These are phyloP conservation scores for Agrocybe pediades DNA, from an alignment of 768 basidiomycete genomes.

Conservation along the genomic window DNA sequence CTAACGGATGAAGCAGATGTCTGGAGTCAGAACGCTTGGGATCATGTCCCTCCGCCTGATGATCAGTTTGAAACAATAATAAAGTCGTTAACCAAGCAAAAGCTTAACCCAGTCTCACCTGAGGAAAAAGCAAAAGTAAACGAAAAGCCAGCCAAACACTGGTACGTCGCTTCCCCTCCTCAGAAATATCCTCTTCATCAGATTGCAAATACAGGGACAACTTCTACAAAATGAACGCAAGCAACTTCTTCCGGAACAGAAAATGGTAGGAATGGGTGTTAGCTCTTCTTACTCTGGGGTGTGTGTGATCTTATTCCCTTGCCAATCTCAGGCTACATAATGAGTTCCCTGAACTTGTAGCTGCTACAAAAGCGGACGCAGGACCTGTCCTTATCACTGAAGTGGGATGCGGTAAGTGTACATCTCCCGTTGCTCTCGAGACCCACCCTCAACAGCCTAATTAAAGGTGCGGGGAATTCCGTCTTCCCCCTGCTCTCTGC, in stretches of 20 bases:
- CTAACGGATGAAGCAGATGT: slow-evolving; percentile 71
- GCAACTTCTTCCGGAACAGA: slow-evolving; percentile 92
- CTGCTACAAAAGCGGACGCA: slow-evolving; percentile 72
- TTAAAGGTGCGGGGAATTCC: slow-evolving; percentile 88
- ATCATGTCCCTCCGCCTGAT: slow-evolving; percentile 81
- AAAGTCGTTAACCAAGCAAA: slow-evolving; percentile 71
- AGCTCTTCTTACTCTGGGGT: slow-evolving; percentile 1
- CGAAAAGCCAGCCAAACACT: slow-evolving; percentile 70
- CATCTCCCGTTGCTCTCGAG: background rate
- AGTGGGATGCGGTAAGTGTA: slow-evolving; percentile 80
- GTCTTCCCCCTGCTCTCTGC: slow-evolving; percentile 85
- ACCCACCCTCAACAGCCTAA: background rate
- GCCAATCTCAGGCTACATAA: slow-evolving; percentile 67
- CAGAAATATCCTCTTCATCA: background rate
- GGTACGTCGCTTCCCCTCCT: slow-evolving; percentile 41
- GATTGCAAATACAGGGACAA: slow-evolving; percentile 66
- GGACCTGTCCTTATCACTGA: slow-evolving; percentile 80
- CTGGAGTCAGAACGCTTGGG: slow-evolving; percentile 91
- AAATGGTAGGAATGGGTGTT: slow-evolving; percentile 62
- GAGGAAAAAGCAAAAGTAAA: slow-evolving; percentile 74
- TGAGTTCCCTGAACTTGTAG: slow-evolving; percentile 91
- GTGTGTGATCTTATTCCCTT: slow-evolving; percentile 9
- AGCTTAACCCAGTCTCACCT: slow-evolving; percentile 68
- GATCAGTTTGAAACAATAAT: slow-evolving; percentile 79
- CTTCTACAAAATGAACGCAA: slow-evolving; percentile 85